A percentile compares a stretch with the other conserved stretches of the same genome.
phyloP scores from a whole-genome alignment of 805 yeast species.

The Cephaloascus albidus region DNA sequence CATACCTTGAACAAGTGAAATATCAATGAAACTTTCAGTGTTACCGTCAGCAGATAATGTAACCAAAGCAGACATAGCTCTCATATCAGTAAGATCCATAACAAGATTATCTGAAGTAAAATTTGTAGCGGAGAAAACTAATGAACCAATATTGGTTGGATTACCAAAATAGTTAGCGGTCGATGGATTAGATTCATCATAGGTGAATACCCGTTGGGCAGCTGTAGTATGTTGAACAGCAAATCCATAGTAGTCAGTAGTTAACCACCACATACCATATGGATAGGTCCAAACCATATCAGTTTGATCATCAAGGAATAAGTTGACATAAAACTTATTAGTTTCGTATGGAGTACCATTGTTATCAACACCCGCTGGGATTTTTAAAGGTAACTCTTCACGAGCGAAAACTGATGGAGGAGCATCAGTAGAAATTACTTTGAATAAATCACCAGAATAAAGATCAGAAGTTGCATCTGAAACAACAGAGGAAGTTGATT shows the following conservation, averaged over 20 bases:
- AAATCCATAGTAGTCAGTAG: conserved; percentile 37
- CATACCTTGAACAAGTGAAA: conserved; percentile 53
- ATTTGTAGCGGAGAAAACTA: conserved; percentile 45
- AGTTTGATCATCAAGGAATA: conserved; percentile 46
- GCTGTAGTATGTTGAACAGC: conserved; percentile 51
- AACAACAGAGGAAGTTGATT: conserved; percentile 1
- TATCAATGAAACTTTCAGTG: conserved; percentile 25
- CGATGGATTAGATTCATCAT: conserved; percentile 34
- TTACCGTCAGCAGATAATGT: conserved; percentile 21
- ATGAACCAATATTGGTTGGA: conserved; percentile 46
- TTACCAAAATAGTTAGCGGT: conserved; percentile 40
- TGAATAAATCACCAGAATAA: conserved; percentile 34
- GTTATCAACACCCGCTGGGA: conserved; percentile 39
- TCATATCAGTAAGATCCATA: conserved; percentile 36
- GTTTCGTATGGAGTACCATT: conserved; percentile 45
- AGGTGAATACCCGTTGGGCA: conserved; percentile 35
- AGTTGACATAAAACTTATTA: conserved; percentile 67
- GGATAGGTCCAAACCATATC: conserved; percentile 58
- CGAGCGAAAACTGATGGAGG: conserved; percentile 40
- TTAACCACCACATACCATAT: conserved; percentile 44
- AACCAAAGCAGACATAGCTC: conserved; percentile 41
- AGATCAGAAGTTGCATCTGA: conserved; percentile 3
- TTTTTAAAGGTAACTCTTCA: conserved; percentile 29
- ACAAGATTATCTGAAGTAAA: conserved; percentile 27
- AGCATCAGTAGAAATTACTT: conserved; percentile 30